These are phyloP conservation scores for Streptanthus diversifolius DNA, from an alignment of 345 rosid genomes.

Conservation along the genomic window DNA sequence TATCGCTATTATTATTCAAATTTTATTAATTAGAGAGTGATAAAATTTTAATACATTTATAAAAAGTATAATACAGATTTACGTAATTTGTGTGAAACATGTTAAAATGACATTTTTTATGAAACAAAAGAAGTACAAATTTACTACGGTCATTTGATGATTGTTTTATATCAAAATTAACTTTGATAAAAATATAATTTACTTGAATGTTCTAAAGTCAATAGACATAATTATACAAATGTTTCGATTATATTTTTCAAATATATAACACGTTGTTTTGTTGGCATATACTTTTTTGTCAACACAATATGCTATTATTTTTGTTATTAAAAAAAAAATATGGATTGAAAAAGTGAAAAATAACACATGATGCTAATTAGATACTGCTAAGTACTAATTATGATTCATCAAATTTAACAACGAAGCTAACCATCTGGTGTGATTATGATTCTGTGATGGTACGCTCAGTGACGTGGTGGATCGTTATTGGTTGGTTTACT, in stretches of 20 bases:
- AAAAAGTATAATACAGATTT: too few species aligned
- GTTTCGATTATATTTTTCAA: not conserved
- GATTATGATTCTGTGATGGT: conserved; percentile 27
- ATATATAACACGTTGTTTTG: not conserved
- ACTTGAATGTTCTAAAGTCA: too few species aligned
- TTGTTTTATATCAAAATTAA: too few species aligned
- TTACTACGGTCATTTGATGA: not conserved
- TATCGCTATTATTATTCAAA: too few species aligned
- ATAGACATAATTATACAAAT: too few species aligned
- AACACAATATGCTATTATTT: not conserved
- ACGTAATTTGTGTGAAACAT: too few species aligned
- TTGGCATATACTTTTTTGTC: not conserved
- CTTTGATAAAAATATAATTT: too few species aligned
- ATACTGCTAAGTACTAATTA: too few species aligned
- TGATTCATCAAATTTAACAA: conserved; percentile 1
- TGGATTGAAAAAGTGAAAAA: not conserved
- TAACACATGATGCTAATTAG: conserved; percentile 3
- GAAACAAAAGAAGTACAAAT: too few species aligned
- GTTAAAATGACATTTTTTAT: too few species aligned
- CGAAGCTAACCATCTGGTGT: conserved; percentile 23
- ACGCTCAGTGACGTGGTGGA: conserved; percentile 17
- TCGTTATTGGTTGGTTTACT: conserved; percentile 4
- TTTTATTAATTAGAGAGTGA: too few species aligned
- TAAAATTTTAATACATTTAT: too few species aligned
- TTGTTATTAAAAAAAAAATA: not conserved